A percentile compares a stretch with the other conserved stretches of the same genome.
These are phyloP conservation scores for Macrolepiota dolichaula DNA, from an alignment of 768 basidiomycete genomes.

Conservation along the genomic window DNA sequence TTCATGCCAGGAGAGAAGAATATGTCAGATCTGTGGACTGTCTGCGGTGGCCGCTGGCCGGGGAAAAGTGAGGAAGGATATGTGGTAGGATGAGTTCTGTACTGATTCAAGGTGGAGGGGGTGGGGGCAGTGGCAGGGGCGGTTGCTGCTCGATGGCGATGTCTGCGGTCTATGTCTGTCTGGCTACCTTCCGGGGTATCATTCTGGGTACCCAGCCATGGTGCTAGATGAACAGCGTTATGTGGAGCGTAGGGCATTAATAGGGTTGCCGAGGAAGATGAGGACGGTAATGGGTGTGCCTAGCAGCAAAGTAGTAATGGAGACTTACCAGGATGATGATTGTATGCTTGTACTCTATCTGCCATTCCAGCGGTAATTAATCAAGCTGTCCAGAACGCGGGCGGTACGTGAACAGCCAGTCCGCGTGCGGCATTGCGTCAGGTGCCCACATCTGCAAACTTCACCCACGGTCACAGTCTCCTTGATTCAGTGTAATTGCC, in stretches of 20 bases:
- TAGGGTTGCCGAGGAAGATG: not conserved
- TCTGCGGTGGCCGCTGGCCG: slow-evolving; percentile 24
- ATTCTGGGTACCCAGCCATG: not conserved
- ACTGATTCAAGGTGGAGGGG: slow-evolving; percentile 1
- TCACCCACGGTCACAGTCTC: slow-evolving; percentile 1
- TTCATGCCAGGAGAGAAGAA: slow-evolving; percentile 19
- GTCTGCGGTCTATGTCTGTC: slow-evolving; percentile 6
- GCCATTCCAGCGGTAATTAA: not conserved
- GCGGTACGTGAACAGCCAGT: not conserved
- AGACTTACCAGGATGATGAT: slow-evolving; percentile 2
- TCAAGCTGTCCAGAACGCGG: not conserved
- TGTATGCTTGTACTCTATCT: slow-evolving; percentile 1
- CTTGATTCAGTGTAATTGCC: not conserved
- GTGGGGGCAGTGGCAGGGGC: slow-evolving; percentile 2
- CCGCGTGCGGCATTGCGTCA: not conserved
- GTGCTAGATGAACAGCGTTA: not conserved
- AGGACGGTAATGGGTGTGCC: not conserved
- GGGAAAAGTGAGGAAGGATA: slow-evolving; percentile 25
- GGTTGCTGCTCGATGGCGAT: slow-evolving; percentile 11
- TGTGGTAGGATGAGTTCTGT: slow-evolving; percentile 8
- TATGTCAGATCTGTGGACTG: slow-evolving; percentile 28
- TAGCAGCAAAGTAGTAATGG: not conserved
- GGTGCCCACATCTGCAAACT: not conserved
- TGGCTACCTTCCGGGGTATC: not conserved
- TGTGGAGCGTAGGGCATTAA: not conserved